Evolutionary conservation across 805 yeast species (phyloP).

Genomic region (Zygoascus ofunaensis): DNA sequence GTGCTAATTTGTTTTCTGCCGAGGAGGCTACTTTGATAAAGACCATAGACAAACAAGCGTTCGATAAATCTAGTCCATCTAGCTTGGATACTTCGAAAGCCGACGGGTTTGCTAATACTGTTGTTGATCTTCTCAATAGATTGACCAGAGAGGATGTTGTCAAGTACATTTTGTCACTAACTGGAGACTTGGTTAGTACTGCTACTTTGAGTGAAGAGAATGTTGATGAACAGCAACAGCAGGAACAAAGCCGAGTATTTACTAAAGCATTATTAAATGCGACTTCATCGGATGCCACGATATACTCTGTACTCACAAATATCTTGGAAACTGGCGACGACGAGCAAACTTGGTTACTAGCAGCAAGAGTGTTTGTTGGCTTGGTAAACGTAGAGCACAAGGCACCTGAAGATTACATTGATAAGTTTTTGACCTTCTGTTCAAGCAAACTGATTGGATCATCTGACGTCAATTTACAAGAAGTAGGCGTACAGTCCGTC

Average conservation of each 20-base stretch:
- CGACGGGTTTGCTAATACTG: conserved; percentile 45
- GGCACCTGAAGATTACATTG: conserved; percentile 29
- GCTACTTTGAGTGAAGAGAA: conserved; percentile 11
- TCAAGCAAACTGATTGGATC: conserved; percentile 27
- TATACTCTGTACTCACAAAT: conserved; percentile 37
- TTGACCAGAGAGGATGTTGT: conserved; percentile 53
- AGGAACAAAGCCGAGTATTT: conserved; percentile 13
- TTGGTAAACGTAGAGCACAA: conserved; percentile 31
- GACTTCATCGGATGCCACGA: conserved; percentile 36
- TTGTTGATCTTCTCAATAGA: conserved; percentile 46
- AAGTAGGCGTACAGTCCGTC: conserved; percentile 54
- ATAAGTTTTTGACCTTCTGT: conserved; percentile 30
- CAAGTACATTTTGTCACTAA: conserved; percentile 52
- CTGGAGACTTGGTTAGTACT: conserved; percentile 42
- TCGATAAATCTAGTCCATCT: conserved; percentile 19
- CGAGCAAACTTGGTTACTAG: conserved; percentile 45
- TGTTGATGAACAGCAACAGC: background rate
- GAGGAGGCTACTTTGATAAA: conserved; percentile 59
- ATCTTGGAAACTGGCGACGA: conserved; percentile 49
- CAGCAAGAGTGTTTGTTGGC: conserved; percentile 45
- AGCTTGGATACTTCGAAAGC: conserved; percentile 21
- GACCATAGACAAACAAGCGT: conserved; percentile 39
- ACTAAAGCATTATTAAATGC: conserved; percentile 30
- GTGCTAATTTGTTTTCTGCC: conserved; percentile 57
- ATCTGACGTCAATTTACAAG: conserved; percentile 44